phyloP scores from a whole-genome alignment of 2,329 filamentous ascomycete genomes.

The Scedosporium apiospermum region DNA sequence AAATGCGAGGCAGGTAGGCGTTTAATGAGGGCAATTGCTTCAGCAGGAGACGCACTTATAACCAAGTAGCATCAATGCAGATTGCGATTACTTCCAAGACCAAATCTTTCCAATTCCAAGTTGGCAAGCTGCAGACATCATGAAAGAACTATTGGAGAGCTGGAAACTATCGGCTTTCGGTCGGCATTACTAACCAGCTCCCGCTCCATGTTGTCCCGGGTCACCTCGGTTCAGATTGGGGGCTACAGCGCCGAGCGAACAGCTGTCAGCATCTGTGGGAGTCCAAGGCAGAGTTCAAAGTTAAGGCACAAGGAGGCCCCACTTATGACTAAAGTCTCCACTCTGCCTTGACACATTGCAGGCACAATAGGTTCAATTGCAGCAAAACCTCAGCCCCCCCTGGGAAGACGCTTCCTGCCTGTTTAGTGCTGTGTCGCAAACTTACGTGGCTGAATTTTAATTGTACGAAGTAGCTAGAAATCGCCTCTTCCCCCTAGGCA shows the following conservation, averaged over 20 bases:
- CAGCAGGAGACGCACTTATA: too few species aligned
- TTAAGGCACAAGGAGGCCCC: too few species aligned
- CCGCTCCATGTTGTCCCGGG: neutral
- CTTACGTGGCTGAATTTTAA: slow-evolving; percentile 13
- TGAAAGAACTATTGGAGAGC: neutral
- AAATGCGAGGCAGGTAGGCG: too few species aligned
- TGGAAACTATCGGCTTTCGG: slow-evolving; percentile 5
- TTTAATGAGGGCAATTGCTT: neutral
- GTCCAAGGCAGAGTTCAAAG: too few species aligned
- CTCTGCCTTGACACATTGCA: neutral
- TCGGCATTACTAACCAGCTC: neutral
- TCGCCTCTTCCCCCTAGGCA: neutral
- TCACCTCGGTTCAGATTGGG: neutral
- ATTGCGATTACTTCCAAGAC: neutral
- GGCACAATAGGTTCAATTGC: too few species aligned
- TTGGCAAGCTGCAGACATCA: neutral
- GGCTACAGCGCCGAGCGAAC: neutral
- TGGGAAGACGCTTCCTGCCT: too few species aligned
- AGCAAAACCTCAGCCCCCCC: too few species aligned
- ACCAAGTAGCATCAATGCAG: neutral
- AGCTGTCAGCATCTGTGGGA: neutral
- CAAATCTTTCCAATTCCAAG: neutral
- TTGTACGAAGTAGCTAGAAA: slow-evolving; percentile 3
- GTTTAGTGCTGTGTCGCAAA: slow-evolving; percentile 5
- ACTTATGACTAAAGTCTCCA: too few species aligned